phyloP scores from a whole-genome alignment of 177 flowering plant genomes.

The Vitis hybrid region DNA sequence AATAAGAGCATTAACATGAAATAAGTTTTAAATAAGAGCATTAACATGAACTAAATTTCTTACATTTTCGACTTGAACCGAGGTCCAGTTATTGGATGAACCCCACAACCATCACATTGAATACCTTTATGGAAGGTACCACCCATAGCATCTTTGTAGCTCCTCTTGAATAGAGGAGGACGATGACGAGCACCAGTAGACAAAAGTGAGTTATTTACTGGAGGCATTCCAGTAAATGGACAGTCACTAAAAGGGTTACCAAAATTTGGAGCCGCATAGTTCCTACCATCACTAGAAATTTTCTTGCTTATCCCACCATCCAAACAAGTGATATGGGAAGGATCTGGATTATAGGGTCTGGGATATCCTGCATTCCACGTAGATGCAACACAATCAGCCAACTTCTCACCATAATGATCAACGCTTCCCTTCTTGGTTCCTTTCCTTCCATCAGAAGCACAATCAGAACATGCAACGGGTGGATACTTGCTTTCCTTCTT shows the following conservation, averaged over 20 bases:
- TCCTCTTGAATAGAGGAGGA: constrained; percentile 22
- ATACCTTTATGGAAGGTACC: constrained; percentile 69
- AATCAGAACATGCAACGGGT: no score
- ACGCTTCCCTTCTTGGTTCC: constrained; percentile 8
- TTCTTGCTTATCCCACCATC: background rate
- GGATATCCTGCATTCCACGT: background rate
- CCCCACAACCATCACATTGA: constrained; percentile 67
- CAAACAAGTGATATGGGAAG: background rate
- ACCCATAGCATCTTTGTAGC: constrained; percentile 25
- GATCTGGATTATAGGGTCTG: background rate
- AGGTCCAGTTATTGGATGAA: constrained; percentile 60
- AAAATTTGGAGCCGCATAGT: background rate
- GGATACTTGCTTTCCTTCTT: no score
- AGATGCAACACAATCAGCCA: background rate
- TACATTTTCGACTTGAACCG: constrained; percentile 79
- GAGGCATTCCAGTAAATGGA: constrained; percentile 38
- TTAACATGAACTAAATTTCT: constrained; percentile 16
- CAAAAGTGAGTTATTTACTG: constrained; percentile 13
- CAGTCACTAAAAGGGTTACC: constrained; percentile 20
- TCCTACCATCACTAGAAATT: background rate
- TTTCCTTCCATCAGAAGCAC: constrained; percentile 11
- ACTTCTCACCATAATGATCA: constrained; percentile 1
- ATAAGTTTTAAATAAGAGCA: background rate
- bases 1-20: background rate
- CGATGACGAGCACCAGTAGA: constrained; percentile 8